Evolutionary conservation across 495 filamentous ascomycete species (phyloP).

Genomic region (Apodospora peruviana): DNA sequence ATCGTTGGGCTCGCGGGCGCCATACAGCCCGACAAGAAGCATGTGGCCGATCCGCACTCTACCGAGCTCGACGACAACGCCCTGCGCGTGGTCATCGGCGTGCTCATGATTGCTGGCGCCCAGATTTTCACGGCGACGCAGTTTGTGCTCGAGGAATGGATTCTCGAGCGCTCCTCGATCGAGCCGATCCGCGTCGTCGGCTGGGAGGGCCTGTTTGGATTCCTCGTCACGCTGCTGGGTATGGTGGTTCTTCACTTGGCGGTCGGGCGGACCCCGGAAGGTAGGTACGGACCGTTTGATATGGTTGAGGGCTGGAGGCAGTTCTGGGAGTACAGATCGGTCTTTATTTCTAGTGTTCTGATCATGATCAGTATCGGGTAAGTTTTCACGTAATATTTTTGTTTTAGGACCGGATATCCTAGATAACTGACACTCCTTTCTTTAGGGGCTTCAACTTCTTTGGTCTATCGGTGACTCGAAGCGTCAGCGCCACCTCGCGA

Average conservation of each 20-base stretch:
- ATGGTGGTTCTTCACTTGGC: slow-evolving; percentile 76
- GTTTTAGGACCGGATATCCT: not conserved
- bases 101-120: slow-evolving; percentile 82
- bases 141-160: slow-evolving; percentile 93
- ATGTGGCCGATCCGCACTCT: slow-evolving; percentile 20
- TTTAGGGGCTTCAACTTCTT: slow-evolving; percentile 95
- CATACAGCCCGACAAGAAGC: slow-evolving; percentile 61
- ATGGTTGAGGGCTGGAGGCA: slow-evolving; percentile 76
- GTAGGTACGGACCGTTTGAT: slow-evolving; percentile 82
- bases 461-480: slow-evolving; percentile 83
- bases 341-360: slow-evolving; percentile 68
- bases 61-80: slow-evolving; percentile 47
- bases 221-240: slow-evolving; percentile 69
- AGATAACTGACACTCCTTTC: slow-evolving; percentile 4
- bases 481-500: slow-evolving; percentile 82
- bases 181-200: slow-evolving; percentile 88
- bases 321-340: slow-evolving; percentile 60
- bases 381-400: slow-evolving; percentile 22
- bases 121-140: slow-evolving; percentile 96
- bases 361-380: slow-evolving; percentile 98
- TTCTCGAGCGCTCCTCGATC: slow-evolving; percentile 82
- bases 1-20: slow-evolving; percentile 85
- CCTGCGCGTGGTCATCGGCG: slow-evolving; percentile 69
- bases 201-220: slow-evolving; percentile 94
- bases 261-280: slow-evolving; percentile 68